Base-by-base conservation (phyloP, 139 green algal genomes). In the Volvox africanus region DNA sequence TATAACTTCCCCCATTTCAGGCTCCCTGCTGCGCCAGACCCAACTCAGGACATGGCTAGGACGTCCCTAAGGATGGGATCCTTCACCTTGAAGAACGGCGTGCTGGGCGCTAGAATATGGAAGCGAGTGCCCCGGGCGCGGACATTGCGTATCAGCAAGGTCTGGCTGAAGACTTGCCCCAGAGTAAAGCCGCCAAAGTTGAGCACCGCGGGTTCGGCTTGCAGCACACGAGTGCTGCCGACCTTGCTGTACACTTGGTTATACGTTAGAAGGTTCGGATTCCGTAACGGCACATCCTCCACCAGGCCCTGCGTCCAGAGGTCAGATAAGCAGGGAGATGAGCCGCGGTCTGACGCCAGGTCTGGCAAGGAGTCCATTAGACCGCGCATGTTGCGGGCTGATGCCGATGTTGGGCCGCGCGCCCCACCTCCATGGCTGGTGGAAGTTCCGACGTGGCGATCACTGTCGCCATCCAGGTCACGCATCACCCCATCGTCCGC, bases 151-250 rank as follows among this genome's bases (percentile, higher is more conserved):
- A 93, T 87, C 2, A 28, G 73, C 65, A 95, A 71, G 20, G 75
- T 92, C 73, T 92, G 91, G 61, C 55, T 88, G 76, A 93, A 91
- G 0, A 88, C 87, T 32, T 94, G 87, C 13, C 93, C 93, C 33
- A 96, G 24, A 30, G 88, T 33, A 50, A 93, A 96, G 32, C 93
- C 92, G 13, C 91, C 92, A 77, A 94, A 94, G 71, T 95, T 92
- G 33, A 95, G 22, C 22, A 95, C 90, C 11, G 81, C 83, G 3
- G 93, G 93, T 24, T 91, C 82, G 26, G 85, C 79, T 50, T 92
- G 91, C 13, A 95, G 86, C 9, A 93, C n/a, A 33, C 44, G 69
- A 24, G 89, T 94, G 44, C 14, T 79, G 24, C 92, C 92, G 30
- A 93, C 61, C 71, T 93, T 91, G 67, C 82, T 50, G 79, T 93